Evolutionary conservation across 305 asterid species (phyloP).

Genomic region (Fraxinus platypoda): DNA sequence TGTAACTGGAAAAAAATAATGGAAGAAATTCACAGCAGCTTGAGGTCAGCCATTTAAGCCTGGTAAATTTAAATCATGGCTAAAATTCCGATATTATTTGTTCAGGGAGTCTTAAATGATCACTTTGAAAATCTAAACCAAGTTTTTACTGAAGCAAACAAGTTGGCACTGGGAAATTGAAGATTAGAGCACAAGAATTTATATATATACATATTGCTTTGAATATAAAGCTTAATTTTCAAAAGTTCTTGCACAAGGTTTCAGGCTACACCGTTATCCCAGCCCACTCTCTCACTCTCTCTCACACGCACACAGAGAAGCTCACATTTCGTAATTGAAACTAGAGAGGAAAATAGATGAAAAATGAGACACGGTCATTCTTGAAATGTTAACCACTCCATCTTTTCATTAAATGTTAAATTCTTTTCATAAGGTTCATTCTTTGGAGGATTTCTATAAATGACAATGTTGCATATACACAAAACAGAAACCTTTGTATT

Average conservation of each 20-base stretch:
- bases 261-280: not conserved
- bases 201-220: not conserved
- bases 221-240: not conserved
- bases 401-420: not conserved
- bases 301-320: not conserved
- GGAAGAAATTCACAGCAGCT: not conserved
- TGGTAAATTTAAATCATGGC: not conserved
- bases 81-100: not conserved
- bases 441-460: not conserved
- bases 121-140: not conserved
- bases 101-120: not conserved
- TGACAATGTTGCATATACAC: not conserved
- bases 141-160: not conserved
- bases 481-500: not conserved
- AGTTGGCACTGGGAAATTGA: not conserved
- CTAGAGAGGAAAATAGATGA: not conserved
- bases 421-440: not conserved
- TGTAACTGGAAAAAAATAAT: not conserved
- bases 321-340: not conserved
- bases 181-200: not conserved
- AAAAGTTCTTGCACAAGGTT: not conserved
- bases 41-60: slow-evolving; percentile 1
- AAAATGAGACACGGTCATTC: not conserved
- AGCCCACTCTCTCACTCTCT: not conserved
- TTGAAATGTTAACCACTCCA: not conserved